Evolutionary conservation across 345 rosid genomes (phyloP).

Genomic region (Balakata baccata): DNA sequence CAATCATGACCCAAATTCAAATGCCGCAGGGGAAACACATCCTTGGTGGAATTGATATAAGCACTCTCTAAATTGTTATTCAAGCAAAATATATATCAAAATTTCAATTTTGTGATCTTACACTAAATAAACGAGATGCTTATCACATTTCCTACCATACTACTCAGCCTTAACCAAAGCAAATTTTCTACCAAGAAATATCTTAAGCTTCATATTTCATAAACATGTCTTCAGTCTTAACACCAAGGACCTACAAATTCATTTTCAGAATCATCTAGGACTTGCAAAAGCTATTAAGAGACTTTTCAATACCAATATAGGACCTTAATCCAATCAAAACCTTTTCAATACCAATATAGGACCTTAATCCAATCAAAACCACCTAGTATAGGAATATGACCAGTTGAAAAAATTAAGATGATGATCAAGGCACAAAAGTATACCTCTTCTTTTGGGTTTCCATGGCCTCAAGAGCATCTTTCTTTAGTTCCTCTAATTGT

Average conservation of each 20-base stretch:
- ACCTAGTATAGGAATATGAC: background rate
- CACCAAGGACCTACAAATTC: background rate
- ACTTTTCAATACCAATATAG: background rate
- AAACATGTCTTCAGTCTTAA: background rate
- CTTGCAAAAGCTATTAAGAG: background rate
- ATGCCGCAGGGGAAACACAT: background rate
- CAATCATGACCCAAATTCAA: background rate
- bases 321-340: background rate
- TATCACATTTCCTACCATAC: too few relatives aligned
- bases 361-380: background rate
- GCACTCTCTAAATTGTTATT: background rate
- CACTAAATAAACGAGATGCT: background rate
- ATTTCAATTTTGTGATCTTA: background rate
- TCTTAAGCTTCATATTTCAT: background rate
- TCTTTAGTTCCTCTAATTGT: conserved; percentile 82
- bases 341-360: background rate
- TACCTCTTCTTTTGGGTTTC: conserved; percentile 92
- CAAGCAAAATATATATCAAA: background rate
- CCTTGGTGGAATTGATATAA: background rate
- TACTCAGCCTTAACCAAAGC: too few relatives aligned
- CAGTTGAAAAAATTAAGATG: background rate
- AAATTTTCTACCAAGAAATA: too few relatives aligned
- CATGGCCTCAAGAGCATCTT: conserved; percentile 90
- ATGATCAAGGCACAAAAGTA: background rate
- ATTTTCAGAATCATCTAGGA: background rate